Evolutionary conservation across 768 basidiomycete species (phyloP), one percentile per base, ranked within the genome.

Genomic region (Boletus coccyginus): DNA sequence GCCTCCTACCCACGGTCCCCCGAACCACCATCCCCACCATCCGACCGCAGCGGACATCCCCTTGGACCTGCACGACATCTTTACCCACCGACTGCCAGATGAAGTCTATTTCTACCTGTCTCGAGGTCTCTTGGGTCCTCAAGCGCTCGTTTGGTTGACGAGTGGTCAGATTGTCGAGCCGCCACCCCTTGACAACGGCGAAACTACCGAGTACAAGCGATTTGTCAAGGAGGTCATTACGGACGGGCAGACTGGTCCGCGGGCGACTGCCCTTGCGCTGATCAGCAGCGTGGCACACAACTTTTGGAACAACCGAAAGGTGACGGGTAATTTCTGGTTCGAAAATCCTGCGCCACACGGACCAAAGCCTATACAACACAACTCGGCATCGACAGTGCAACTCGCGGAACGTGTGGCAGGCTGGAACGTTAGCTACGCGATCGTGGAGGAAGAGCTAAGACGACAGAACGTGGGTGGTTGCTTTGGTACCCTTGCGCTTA

Each of bases 171-270:
- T 96, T 57, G 76, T 88, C 46, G 92, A 98, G 68, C 86, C 86
- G 53, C 86, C 90, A 5, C 96, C 97, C 36, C 78, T 98, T 48
- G 93, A 95, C 68, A 95, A 94, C 66, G 95, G 95, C 3, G 96
- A 98, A 72, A 93, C 92, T 40, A 92, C 83, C 2, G 95, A 99
- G 70, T 98, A 97, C 70, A 87, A 86, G 64, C 84, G 94, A 21
- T 99, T 96, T 70, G 83, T 98, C 60, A 95, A 94, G 77, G 95
- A 98, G 73, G 90, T 94, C 35, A 88, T 98, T 53, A 98, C 95
- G 1, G 96, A 98, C 63, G 92, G 93, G 7, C 87, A 89, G 69
- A 97, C 94, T 14, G 90, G 92, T 1, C 97, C 97, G 32, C 83
- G 97, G 19, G 94, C 92, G 52, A 95, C 93, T 17, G 79, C 94